A percentile compares a stretch with the other conserved stretches of the same genome.
Conservation (phyloP, 257 asterid species). For the Ehretia macrophylla region DNA sequence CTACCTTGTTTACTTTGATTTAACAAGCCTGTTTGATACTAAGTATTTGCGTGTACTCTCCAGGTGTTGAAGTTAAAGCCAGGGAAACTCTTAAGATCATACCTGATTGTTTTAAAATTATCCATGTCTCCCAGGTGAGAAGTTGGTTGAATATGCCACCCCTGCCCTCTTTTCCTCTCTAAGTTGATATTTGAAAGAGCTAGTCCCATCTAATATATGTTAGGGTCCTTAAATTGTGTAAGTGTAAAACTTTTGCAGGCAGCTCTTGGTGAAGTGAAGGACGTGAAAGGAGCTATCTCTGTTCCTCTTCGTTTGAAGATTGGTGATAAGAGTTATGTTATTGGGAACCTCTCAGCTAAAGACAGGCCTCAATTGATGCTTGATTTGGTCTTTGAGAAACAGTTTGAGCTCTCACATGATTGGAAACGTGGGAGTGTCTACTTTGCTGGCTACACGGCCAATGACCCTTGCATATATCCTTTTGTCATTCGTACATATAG, state of each 20-base stretch:
- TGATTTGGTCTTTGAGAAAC: conserved; percentile 61
- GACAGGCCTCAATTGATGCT: conserved; percentile 51
- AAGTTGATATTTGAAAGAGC: background rate
- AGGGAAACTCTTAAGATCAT: conserved; percentile 42
- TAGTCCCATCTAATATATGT: background rate
- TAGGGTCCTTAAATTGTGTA: background rate
- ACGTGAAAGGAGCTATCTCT: conserved; percentile 27
- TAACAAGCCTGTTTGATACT: background rate
- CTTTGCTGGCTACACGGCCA: conserved; percentile 51
- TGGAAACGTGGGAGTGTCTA: conserved; percentile 58
- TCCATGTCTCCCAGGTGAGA: conserved; percentile 73
- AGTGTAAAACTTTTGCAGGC: conserved; percentile 32
- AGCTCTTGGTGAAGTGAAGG: conserved; percentile 62
- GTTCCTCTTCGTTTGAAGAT: conserved; percentile 45
- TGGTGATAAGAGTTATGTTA: conserved; percentile 25
- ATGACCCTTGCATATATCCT: conserved; percentile 21
- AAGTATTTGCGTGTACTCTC: background rate
- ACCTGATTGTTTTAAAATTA: conserved; percentile 35
- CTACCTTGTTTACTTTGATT: background rate
- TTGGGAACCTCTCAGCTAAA: conserved; percentile 55
- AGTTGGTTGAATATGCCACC: background rate
- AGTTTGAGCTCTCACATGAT: conserved; percentile 79
- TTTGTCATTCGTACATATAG: background rate
- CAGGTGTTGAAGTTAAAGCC: conserved; percentile 72
- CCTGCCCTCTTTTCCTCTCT: background rate